Conservation (phyloP, 345 rosid species). For the Bretschneidera sinensis region DNA sequence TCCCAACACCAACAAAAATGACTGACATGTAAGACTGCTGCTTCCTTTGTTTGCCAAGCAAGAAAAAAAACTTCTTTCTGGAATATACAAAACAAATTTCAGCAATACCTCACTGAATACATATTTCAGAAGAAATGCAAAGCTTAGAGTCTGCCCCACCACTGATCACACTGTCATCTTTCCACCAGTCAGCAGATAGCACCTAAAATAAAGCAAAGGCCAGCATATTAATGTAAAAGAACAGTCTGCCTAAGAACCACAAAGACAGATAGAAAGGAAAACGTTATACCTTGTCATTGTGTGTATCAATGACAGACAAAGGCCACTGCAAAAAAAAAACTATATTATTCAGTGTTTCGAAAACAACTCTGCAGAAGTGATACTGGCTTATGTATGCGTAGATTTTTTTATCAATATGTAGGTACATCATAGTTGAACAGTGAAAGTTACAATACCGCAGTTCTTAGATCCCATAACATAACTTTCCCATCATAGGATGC, state of each 20-base stretch:
- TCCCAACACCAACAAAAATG: background rate
- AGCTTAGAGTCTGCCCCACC: constrained; percentile 91
- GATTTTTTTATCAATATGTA: no score
- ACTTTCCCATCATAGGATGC: constrained; percentile 98
- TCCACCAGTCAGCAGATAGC: constrained; percentile 98
- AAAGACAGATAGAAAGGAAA: constrained; percentile 3
- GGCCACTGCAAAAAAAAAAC: constrained; percentile 80
- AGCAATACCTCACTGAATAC: constrained; percentile 46
- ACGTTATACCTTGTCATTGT: constrained; percentile 66
- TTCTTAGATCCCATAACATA: constrained; percentile 99
- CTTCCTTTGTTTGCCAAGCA: background rate
- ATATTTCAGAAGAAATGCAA: constrained; percentile 55
- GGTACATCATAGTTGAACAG: constrained; percentile 2
- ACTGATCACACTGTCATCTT: constrained; percentile 64
- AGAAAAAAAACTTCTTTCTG: background rate
- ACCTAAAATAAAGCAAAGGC: constrained; percentile 42
- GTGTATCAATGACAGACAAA: constrained; percentile 66
- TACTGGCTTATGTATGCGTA: background rate
- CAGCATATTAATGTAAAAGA: background rate
- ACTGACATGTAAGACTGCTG: background rate
- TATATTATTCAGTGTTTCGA: constrained; percentile 11
- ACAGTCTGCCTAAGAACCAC: background rate
- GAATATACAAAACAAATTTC: background rate
- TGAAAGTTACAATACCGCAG: constrained; percentile 57
- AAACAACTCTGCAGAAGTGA: background rate